These are phyloP conservation scores for Poa annua DNA, from an alignment of 176 grass and related monocot species.

Conservation along the genomic window DNA sequence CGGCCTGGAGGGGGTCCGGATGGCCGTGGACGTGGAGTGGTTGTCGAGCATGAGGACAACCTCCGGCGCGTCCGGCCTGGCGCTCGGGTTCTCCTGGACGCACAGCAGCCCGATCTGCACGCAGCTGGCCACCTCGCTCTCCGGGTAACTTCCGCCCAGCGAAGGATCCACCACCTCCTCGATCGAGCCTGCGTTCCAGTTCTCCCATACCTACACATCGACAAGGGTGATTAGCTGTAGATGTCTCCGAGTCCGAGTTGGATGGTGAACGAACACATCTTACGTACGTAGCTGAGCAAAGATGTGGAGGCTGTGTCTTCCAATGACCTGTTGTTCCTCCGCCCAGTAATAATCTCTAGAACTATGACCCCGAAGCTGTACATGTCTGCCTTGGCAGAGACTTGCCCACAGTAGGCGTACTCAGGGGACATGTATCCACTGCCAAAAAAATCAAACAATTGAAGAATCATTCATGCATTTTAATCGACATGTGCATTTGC, in stretches of 20 bases:
- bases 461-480: no score
- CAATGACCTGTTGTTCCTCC: neutral
- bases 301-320: neutral
- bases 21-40: neutral
- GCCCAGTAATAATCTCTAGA: conserved; percentile 38
- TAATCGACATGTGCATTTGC: no score
- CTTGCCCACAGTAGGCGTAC: conserved; percentile 4
- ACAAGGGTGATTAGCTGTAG: no score
- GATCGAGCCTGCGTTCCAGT: conserved; percentile 1
- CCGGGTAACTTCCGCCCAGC: neutral
- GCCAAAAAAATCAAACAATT: no score
- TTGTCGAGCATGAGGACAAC: conserved; percentile 11
- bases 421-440: conserved; percentile 51
- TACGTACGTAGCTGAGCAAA: neutral
- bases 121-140: neutral
- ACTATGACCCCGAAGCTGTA: conserved; percentile 42
- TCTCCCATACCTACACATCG: conserved; percentile 36
- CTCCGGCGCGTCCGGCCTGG: neutral
- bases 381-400: conserved; percentile 48
- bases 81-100: neutral
- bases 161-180: conserved; percentile 28
- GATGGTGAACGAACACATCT: no score
- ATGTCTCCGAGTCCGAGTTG: no score
- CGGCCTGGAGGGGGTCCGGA: neutral
- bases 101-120: conserved; percentile 9